phyloP scores from a whole-genome alignment of 768 basidiomycete species.

The Crucibulum laeve region DNA sequence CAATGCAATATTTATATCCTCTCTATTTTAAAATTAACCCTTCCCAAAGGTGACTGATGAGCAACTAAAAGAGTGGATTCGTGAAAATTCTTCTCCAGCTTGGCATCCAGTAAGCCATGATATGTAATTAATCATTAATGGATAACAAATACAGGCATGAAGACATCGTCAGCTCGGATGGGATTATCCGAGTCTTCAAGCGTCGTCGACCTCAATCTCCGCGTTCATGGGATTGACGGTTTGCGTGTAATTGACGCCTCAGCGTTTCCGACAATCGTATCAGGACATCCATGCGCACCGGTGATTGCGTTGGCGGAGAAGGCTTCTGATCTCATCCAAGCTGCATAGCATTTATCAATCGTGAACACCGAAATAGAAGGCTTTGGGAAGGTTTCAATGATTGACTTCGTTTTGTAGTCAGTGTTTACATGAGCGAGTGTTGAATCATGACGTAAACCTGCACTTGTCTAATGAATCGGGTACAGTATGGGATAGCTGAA shows the following conservation, averaged over 20 bases:
- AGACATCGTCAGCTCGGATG: neutral
- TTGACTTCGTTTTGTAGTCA: no score
- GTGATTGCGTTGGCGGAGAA: slow-evolving; percentile 15
- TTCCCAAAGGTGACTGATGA: neutral
- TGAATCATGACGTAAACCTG: no score
- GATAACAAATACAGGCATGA: neutral
- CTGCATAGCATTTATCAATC: no score
- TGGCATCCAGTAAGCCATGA: neutral
- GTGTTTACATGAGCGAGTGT: no score
- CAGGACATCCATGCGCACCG: slow-evolving; percentile 11
- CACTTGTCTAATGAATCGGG: no score
- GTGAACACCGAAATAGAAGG: no score
- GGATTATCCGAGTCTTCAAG: neutral
- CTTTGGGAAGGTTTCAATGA: no score
- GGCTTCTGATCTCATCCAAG: neutral
- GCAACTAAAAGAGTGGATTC: neutral
- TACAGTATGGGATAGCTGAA: no score
- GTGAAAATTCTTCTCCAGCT: neutral
- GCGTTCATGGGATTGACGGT: slow-evolving; percentile 14
- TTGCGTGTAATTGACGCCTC: slow-evolving; percentile 16
- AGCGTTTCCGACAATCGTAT: slow-evolving; percentile 13
- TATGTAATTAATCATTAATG: neutral
- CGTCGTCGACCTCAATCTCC: slow-evolving; percentile 17
- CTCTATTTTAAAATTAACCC: neutral
- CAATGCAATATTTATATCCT: no score